Percentiles rank a stretch among this genome's conserved stretches.
Conservation (phyloP, 1,284 basidiomycete genomes). For the Neolentinus lepideus region DNA sequence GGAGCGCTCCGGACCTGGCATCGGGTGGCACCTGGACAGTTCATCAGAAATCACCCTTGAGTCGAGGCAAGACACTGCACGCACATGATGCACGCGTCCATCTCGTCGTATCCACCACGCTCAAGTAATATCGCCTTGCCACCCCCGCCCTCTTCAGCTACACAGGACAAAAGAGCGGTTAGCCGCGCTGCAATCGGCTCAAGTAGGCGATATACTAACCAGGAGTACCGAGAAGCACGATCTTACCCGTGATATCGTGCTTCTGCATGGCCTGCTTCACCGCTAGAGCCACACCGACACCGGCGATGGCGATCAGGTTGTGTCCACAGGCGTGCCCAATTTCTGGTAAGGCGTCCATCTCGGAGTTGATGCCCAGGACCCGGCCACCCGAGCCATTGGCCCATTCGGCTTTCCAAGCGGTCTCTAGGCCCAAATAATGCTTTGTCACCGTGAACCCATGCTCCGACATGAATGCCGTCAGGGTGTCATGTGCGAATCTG, state of each 20-base stretch:
- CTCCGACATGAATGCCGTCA: constrained; percentile 27
- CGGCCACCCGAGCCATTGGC: constrained; percentile 44
- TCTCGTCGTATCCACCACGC: constrained; percentile 65
- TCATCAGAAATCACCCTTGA: constrained; percentile 7
- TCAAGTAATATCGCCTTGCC: constrained; percentile 74
- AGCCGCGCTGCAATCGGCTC: neutral
- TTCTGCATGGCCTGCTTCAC: constrained; percentile 60
- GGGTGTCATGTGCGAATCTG: constrained; percentile 28
- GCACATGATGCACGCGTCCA: constrained; percentile 75
- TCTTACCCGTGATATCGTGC: constrained; percentile 60
- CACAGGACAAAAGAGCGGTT: neutral
- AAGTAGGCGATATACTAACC: constrained; percentile 31
- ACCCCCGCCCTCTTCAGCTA: constrained; percentile 73
- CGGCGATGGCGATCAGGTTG: constrained; percentile 79
- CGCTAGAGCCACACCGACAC: constrained; percentile 71
- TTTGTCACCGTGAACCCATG: constrained; percentile 54
- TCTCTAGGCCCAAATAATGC: constrained; percentile 47
- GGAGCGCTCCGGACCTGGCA: constrained; percentile 38
- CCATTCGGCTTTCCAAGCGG: constrained; percentile 68
- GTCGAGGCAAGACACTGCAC: constrained; percentile 10
- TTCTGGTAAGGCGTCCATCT: constrained; percentile 57
- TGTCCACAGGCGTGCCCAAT: constrained; percentile 79
- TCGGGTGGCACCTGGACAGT: constrained; percentile 55
- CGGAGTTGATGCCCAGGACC: constrained; percentile 67
- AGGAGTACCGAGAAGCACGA: constrained; percentile 82